Percentiles rank a stretch among this genome's conserved stretches.
These are phyloP conservation scores for Citrus inodora DNA, from an alignment of 345 rosid genomes.

Conservation along the genomic window DNA sequence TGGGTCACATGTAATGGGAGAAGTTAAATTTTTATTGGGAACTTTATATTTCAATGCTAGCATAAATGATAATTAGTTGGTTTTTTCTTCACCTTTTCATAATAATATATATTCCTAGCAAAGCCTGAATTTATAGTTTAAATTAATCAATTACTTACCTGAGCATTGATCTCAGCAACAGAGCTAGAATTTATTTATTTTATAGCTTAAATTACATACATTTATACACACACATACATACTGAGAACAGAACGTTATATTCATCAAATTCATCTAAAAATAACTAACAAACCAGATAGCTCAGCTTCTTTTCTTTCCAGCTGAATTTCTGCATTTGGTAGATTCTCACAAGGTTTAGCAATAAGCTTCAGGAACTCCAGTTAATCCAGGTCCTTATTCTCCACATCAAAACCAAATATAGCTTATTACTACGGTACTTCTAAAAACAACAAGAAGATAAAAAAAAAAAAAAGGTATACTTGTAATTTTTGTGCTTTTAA, in stretches of 20 bases:
- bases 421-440: background rate
- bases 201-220: no score
- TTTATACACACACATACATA: no score
- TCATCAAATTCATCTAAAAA: background rate
- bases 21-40: no score
- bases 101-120: no score
- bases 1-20: no score
- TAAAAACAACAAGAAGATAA: background rate
- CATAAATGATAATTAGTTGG: no score
- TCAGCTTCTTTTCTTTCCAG: conserved; percentile 68
- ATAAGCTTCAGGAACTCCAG: conserved; percentile 58
- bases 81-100: no score
- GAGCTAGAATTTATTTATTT: no score
- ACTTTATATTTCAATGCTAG: no score
- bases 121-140: no score
- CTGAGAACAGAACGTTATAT: background rate
- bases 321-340: conserved; percentile 59
- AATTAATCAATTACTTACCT: no score
- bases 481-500: background rate
- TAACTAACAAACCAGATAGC: conserved; percentile 35
- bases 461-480: background rate
- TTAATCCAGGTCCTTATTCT: conserved; percentile 52
- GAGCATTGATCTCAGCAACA: no score
- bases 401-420: background rate
- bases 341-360: conserved; percentile 60